Conservation (phyloP, 192 early-diverging fungal genomes). For the Rhizophagus clarus region DNA sequence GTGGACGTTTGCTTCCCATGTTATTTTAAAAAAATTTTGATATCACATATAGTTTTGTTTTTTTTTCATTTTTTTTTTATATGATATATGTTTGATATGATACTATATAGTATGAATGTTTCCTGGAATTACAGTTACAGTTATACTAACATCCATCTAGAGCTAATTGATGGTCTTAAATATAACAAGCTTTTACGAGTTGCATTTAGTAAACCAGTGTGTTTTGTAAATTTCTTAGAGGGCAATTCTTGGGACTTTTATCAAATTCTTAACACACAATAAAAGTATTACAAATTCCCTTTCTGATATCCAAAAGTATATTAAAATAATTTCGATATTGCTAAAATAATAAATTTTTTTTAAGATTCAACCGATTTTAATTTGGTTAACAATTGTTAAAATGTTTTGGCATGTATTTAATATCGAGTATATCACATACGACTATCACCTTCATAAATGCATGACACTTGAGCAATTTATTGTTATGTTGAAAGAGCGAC, state of each 20-base stretch:
- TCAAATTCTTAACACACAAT: neutral
- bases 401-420: neutral
- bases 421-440: neutral
- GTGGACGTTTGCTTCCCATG: too few species aligned
- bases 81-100: neutral
- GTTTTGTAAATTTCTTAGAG: neutral
- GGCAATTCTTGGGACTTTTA: neutral
- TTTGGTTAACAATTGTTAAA: neutral
- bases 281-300: conserved; percentile 16
- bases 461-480: neutral
- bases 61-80: neutral
- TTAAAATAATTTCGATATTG: neutral
- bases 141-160: neutral
- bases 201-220: neutral
- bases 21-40: too few species aligned
- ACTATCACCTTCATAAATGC: neutral
- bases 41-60: neutral
- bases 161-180: neutral
- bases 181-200: neutral
- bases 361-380: neutral
- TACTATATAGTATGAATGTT: neutral
- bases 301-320: neutral
- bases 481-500: neutral
- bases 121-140: neutral
- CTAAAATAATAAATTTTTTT: neutral